Evolutionary conservation across 352 stramenopile species (phyloP).

Genomic region (Pythium oligandrum): DNA sequence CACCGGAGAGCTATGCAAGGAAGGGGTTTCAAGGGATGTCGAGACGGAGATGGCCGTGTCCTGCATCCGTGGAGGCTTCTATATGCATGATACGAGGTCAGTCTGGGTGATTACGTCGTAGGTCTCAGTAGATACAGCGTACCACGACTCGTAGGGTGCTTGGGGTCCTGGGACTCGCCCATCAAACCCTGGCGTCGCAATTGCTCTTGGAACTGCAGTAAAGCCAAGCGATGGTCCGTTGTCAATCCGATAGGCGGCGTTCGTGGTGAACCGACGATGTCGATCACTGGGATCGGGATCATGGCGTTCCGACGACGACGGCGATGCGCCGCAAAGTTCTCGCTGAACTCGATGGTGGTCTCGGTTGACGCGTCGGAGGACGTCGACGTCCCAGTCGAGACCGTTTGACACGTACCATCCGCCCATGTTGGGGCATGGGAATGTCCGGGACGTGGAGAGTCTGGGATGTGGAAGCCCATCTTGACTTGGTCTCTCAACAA

Average conservation of each 20-base stretch:
- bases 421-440: too few relatives aligned
- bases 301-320: slow-evolving; percentile 56
- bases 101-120: slow-evolving; percentile 3
- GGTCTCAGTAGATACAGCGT: too few relatives aligned
- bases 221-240: slow-evolving; percentile 22
- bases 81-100: not conserved
- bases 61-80: too few relatives aligned
- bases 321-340: slow-evolving; percentile 8
- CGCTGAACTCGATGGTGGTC: slow-evolving; percentile 3
- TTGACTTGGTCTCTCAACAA: not conserved
- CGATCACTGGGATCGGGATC: slow-evolving; percentile 37
- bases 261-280: slow-evolving; percentile 34
- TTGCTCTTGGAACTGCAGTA: slow-evolving; percentile 30
- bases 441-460: slow-evolving; percentile 30
- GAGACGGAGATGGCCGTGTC: too few relatives aligned
- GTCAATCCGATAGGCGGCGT: slow-evolving; percentile 35
- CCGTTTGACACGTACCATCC: slow-evolving; percentile 16
- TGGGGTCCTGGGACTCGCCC: too few relatives aligned
- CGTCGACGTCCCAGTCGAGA: slow-evolving; percentile 18
- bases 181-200: slow-evolving; percentile 3
- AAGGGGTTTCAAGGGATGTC: too few relatives aligned
- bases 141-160: too few relatives aligned
- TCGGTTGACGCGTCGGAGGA: slow-evolving; percentile 4
- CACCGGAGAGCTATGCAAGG: too few relatives aligned
- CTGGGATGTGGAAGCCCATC: slow-evolving; percentile 70